Evolutionary conservation across 1,284 basidiomycete genomes (phyloP).

Genomic region (Microbotryum lychnidis-dioicae): DNA sequence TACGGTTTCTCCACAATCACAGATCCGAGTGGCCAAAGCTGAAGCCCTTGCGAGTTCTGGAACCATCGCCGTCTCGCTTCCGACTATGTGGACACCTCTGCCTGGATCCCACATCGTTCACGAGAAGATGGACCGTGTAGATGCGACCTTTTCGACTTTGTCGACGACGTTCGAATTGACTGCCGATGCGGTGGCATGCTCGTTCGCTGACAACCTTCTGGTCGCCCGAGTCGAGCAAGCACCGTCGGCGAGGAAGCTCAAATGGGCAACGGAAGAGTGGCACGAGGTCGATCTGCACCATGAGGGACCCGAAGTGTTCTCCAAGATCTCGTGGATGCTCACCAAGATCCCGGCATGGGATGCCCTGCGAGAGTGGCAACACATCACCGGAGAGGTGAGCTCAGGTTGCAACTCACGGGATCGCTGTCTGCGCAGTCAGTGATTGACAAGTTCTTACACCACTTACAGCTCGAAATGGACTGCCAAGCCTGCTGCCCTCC

Average conservation of each 20-base stretch:
- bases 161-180: conserved; percentile 47
- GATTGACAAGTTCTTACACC: neutral
- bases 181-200: conserved; percentile 55
- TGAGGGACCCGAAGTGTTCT: conserved; percentile 66
- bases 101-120: too few relatives aligned
- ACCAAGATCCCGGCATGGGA: conserved; percentile 70
- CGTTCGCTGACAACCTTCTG: conserved; percentile 68
- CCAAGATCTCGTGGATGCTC: conserved; percentile 71
- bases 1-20: too few relatives aligned
- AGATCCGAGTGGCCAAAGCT: too few relatives aligned
- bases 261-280: conserved; percentile 71
- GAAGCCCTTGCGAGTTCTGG: neutral
- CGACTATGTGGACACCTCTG: neutral
- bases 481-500: conserved; percentile 72
- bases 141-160: conserved; percentile 17
- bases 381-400: conserved; percentile 41
- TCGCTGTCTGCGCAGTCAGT: neutral
- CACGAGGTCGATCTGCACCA: conserved; percentile 73
- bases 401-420: neutral
- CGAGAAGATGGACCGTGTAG: conserved; percentile 41
- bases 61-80: neutral
- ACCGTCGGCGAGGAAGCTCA: conserved; percentile 54
- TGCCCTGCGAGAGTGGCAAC: conserved; percentile 56
- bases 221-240: conserved; percentile 56
- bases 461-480: conserved; percentile 39